These are phyloP conservation scores for Agrostemma githago DNA, from an alignment of 148 eudicot genomes.

Conservation along the genomic window DNA sequence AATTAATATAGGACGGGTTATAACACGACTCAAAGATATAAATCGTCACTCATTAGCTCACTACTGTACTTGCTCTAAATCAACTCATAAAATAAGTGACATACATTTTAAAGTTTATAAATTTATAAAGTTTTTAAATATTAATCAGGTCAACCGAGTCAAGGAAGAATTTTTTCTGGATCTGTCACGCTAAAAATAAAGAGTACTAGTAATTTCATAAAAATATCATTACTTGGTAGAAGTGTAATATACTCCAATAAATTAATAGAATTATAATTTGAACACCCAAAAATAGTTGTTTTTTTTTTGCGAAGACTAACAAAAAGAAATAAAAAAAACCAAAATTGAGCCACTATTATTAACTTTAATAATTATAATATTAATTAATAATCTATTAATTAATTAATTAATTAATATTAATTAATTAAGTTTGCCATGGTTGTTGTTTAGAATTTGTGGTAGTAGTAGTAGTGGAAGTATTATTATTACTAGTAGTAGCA, in stretches of 20 bases:
- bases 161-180: too few relatives aligned
- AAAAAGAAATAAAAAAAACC: neutral
- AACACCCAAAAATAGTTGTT: constrained; percentile 11
- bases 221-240: neutral
- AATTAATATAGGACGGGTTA: too few relatives aligned
- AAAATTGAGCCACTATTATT: neutral
- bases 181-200: too few relatives aligned
- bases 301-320: constrained; percentile 4
- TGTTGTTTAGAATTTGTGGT: constrained; percentile 16
- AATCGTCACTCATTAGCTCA: too few relatives aligned
- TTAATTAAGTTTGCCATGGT: constrained; percentile 40
- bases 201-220: too few relatives aligned
- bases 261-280: constrained; percentile 7
- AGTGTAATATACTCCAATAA: neutral
- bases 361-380: neutral
- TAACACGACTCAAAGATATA: too few relatives aligned
- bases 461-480: neutral
- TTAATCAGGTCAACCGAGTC: too few relatives aligned
- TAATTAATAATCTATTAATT: neutral
- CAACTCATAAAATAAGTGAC: too few relatives aligned
- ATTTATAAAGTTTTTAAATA: neutral
- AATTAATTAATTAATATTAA: constrained; percentile 4
- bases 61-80: too few relatives aligned
- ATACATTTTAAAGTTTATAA: too few relatives aligned
- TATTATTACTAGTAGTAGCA: neutral